phyloP scores from a whole-genome alignment of 352 stramenopile species.

The Pythium dissimile region DNA sequence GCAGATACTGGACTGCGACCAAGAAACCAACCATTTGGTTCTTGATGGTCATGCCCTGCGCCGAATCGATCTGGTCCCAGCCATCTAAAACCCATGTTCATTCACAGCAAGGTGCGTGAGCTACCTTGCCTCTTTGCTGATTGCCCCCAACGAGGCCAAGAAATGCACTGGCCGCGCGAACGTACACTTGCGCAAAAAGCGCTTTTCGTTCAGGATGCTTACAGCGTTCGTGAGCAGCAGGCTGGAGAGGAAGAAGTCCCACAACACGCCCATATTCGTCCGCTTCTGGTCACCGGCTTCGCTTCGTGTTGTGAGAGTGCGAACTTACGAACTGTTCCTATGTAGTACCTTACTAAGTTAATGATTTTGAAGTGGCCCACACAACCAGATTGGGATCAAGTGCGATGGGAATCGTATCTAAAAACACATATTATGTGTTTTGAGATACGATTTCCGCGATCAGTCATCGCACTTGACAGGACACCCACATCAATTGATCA shows the following conservation, averaged over 20 bases:
- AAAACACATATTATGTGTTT: too few species aligned
- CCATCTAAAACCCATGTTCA: slow-evolving; percentile 46
- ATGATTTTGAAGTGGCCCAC: too few species aligned
- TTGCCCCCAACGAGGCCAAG: too few species aligned
- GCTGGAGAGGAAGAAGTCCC: slow-evolving; percentile 87
- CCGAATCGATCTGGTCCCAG: slow-evolving; percentile 80
- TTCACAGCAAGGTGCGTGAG: too few species aligned
- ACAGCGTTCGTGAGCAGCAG: slow-evolving; percentile 84
- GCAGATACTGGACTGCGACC: slow-evolving; percentile 80
- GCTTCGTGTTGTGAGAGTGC: slow-evolving; percentile 14
- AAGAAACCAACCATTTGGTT: slow-evolving; percentile 87
- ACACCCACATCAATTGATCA: background rate
- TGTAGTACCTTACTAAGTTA: too few species aligned
- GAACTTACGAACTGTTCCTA: too few species aligned
- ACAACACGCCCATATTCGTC: slow-evolving; percentile 71
- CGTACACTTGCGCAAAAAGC: slow-evolving; percentile 81
- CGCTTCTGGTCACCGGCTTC: background rate
- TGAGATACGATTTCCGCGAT: too few species aligned
- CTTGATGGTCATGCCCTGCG: slow-evolving; percentile 81
- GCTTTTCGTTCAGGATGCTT: slow-evolving; percentile 86
- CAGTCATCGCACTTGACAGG: background rate
- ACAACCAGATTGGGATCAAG: too few species aligned
- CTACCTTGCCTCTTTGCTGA: too few species aligned
- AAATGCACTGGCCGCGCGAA: too few species aligned
- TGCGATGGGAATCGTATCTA: too few species aligned